Evolutionary conservation across 2,329 filamentous ascomycete species (phyloP), one percentile per base, ranked within the genome.

Genomic region (Chaetomiaceae sp.): DNA sequence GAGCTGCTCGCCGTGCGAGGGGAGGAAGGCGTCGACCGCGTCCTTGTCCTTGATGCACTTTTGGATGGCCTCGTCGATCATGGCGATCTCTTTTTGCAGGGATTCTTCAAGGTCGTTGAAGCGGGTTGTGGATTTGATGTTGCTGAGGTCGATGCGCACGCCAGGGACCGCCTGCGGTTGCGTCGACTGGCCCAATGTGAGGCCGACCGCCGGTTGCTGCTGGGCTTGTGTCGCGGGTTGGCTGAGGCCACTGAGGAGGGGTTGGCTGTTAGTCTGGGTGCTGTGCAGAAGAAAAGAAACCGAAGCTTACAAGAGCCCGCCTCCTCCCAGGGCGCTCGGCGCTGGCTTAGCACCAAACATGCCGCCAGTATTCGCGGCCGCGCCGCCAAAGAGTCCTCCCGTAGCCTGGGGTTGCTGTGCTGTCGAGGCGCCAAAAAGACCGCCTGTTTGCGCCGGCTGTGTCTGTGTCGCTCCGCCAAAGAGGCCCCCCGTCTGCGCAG

Each of bases 91-190:
- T 55, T 83, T 81, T 64, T 95, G 89, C 14, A 96, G 74, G 25
- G 88, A 82, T 58, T 92, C 86, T 54, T 87, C 82, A 23, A 96
- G 83, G 67, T 96, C 92, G 65, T 90, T 89, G 73, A 93, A 96
- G 55, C 93, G 88, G 3, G 90, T 96, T 0, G 91, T 95, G 14
- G 87, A 86, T 46, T 89, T 83, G 54, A 97, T 75, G 64, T 87
- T 88, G 60, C 81, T 81, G 46, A 87, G 70, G 67, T 93, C 87
- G 61, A 95, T 87, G 62, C 87, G 85, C 16, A 89, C 86, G 16
- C 86, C 88, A 0, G 85, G 83, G 14, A 84, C 76, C 13, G 73
- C 75, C 58, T 79, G 76, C 57, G 79, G 76, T 44, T 75, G 77
- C 48, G 62, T 63, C 55, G 72, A 68, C 58, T 78, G 77, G 50